Evolutionary conservation across 371 early-diverging fungal genomes (phyloP).

Genomic region (Rhizopus stolonifer): DNA sequence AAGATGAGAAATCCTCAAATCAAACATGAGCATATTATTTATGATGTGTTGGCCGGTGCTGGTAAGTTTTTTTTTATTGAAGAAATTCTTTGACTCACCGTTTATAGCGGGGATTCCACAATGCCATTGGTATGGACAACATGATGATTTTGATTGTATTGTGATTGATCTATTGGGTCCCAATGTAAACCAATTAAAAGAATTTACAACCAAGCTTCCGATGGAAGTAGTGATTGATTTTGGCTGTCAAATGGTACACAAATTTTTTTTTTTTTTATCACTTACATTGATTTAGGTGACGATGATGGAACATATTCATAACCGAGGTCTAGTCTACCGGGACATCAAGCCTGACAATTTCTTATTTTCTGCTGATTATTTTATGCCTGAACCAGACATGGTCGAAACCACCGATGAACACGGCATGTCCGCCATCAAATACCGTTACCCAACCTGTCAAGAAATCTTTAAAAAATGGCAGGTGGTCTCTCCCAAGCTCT

Average conservation of each 20-base stretch:
- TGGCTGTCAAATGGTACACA: slow-evolving; percentile 61
- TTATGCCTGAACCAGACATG: slow-evolving; percentile 33
- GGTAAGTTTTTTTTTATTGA: slow-evolving; percentile 33
- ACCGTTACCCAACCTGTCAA: slow-evolving; percentile 24
- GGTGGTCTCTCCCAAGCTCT: slow-evolving; percentile 25
- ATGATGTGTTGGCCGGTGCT: slow-evolving; percentile 50
- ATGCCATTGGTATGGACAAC: slow-evolving; percentile 91
- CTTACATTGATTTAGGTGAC: slow-evolving; percentile 68
- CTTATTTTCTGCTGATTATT: slow-evolving; percentile 52
- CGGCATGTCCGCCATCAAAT: slow-evolving; percentile 19
- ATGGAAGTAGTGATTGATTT: slow-evolving; percentile 52
- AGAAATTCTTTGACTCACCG: not conserved
- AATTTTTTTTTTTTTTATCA: too few species aligned
- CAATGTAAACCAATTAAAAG: slow-evolving; percentile 85
- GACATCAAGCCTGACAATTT: slow-evolving; percentile 98
- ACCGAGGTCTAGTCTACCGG: slow-evolving; percentile 77
- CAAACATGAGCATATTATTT: slow-evolving; percentile 50
- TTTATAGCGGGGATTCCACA: slow-evolving; percentile 74
- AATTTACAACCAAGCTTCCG: slow-evolving; percentile 43
- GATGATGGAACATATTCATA: slow-evolving; percentile 97
- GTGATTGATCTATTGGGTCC: slow-evolving; percentile 98
- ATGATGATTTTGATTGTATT: slow-evolving; percentile 87
- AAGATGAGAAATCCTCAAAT: slow-evolving; percentile 50
- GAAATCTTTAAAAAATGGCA: slow-evolving; percentile 30
- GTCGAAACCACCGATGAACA: slow-evolving; percentile 19